Base-by-base conservation (phyloP, 257 asterid genomes). In the Nicotiana tabacum region DNA sequence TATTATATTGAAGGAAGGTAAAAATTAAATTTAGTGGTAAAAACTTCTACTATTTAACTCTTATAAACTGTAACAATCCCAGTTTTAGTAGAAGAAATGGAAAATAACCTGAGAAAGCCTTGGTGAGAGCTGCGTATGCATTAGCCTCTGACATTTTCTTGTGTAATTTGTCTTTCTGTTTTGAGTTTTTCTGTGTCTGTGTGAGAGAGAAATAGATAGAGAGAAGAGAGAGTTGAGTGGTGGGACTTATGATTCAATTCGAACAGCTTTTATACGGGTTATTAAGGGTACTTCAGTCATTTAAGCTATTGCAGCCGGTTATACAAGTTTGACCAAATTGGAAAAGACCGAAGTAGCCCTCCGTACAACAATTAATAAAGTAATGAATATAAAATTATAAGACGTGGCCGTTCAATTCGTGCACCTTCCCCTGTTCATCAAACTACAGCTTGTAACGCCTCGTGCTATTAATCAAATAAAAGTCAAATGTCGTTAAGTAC, bases 51-150 rank as follows among this genome's bases (percentile, higher is more conserved):
- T 18, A 8, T 18, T 43, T 18, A 9, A 37, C 32, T 70, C 35
- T n/a, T n/a, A 69, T n/a, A 39, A 69, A 39, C 57, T n/a, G 17
- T 37, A 37, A 2, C 0, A 39, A 39, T 18, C n/a, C 11, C 9
- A 72, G 24, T 72, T 24, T 24, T 39, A 69, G 56, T 6, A 58
- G 78, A 77, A 60, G 80, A 57, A 69, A 67, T 6, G 27, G 66
- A 18, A 46, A 76, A 70, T 65, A 32, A 92, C 98, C 98, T 89
- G 94, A 86, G 90, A 93, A 91, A 77, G 97, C 96, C 82, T 72
- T 91, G 87, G 89, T 86, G 83, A 93, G 90, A 83, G 91, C 88
- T 88, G 84, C 90, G 32, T 82, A 82, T 78, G 90, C 95, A 78
- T 90, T 90, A 15, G 92, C 84, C 39, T 87, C 90, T 79, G 93